phyloP scores from a whole-genome alignment of 140 eudicot species.

The Stevia rebaudiana region DNA sequence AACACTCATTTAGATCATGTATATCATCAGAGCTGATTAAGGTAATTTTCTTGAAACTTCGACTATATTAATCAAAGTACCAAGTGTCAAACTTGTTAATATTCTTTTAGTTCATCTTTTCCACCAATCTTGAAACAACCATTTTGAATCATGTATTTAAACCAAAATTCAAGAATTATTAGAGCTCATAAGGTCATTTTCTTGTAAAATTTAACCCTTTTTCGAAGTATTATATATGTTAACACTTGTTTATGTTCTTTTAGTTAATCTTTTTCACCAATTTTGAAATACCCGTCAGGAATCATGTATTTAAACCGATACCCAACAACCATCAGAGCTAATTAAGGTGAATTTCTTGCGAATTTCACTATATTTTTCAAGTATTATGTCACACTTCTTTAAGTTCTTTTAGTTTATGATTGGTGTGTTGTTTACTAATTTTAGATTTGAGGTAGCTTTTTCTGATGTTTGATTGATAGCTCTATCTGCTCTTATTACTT shows the following conservation, averaged over 20 bases:
- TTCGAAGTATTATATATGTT: neutral
- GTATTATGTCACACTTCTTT: constrained; percentile 16
- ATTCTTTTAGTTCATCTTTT: constrained; percentile 15
- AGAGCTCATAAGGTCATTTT: constrained; percentile 20
- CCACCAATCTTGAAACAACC: constrained; percentile 32
- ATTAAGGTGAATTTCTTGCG: too few relatives aligned
- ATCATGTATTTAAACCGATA: constrained; percentile 10
- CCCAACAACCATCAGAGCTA: constrained; percentile 3
- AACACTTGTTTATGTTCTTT: constrained; percentile 18
- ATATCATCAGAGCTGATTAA: constrained; percentile 2
- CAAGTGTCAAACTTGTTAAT: too few relatives aligned
- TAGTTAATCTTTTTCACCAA: constrained; percentile 20
- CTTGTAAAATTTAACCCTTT: constrained; percentile 4
- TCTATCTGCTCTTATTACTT: constrained; percentile 28
- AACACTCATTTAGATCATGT: constrained; percentile 31
- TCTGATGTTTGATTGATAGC: constrained; percentile 44
- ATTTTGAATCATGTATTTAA: constrained; percentile 16
- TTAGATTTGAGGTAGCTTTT: constrained; percentile 29
- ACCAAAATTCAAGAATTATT: constrained; percentile 12
- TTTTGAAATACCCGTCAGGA: constrained; percentile 31
- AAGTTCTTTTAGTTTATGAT: constrained; percentile 19
- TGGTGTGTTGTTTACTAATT: constrained; percentile 9
- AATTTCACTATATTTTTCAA: neutral
- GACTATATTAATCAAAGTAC: too few relatives aligned
- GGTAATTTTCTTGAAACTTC: constrained; percentile 20